Evolutionary conservation across 257 asterid species (phyloP).

Genomic region (Solanum verrucosum): DNA sequence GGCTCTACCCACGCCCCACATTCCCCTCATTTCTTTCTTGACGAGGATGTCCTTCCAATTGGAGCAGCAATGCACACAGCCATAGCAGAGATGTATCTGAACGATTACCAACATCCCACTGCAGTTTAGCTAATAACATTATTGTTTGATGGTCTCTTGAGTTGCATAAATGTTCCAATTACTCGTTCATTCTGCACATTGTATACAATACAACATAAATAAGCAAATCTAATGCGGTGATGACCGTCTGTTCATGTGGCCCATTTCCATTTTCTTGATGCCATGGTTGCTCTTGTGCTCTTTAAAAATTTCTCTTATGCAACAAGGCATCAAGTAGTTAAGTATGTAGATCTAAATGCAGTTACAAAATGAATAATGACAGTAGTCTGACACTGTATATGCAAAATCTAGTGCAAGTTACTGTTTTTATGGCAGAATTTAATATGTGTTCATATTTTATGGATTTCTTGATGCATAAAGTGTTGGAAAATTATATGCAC

Average conservation of each 20-base stretch:
- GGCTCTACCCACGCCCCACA: constrained; percentile 64
- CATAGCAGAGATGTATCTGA: constrained; percentile 28
- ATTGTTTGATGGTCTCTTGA: not conserved
- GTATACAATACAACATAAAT: not conserved
- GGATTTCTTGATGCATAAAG: not conserved
- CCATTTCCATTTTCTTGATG: not conserved
- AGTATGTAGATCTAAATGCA: not conserved
- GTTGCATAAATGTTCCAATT: not conserved
- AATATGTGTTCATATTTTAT: not conserved
- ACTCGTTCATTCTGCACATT: not conserved
- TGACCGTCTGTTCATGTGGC: not conserved
- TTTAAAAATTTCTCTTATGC: not conserved
- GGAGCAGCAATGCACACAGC: constrained; percentile 57
- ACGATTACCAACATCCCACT: constrained; percentile 6
- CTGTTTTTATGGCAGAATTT: not conserved
- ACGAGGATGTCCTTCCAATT: constrained; percentile 64
- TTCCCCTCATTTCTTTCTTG: constrained; percentile 75
- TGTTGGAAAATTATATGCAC: too few species aligned
- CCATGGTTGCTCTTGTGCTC: not conserved
- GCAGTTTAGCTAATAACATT: not conserved
- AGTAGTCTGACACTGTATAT: not conserved
- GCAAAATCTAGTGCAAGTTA: not conserved
- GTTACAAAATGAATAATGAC: not conserved
- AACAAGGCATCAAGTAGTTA: not conserved
- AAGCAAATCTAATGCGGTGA: not conserved